These are phyloP conservation scores for Grosmannia huntii DNA, from an alignment of 2,329 filamentous ascomycete genomes.

Conservation along the genomic window DNA sequence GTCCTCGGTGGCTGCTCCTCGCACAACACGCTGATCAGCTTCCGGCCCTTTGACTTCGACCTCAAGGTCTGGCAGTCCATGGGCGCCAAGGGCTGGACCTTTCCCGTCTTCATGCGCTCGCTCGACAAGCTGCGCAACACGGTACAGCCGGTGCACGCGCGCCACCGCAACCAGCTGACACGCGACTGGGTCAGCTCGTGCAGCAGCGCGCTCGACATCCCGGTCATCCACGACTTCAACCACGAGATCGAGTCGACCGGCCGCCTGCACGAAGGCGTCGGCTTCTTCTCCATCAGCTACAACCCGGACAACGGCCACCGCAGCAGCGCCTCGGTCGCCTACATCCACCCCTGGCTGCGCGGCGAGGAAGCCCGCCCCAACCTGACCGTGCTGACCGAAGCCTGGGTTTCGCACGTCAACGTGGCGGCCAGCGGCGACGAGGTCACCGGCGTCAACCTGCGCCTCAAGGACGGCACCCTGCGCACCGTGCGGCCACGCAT, in stretches of 20 bases:
- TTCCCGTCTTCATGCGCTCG: slow-evolving; percentile 69
- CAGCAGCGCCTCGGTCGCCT: slow-evolving; percentile 79
- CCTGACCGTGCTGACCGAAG: slow-evolving; percentile 73
- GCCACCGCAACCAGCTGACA: slow-evolving; percentile 82
- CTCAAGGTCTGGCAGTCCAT: slow-evolving; percentile 70
- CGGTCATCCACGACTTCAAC: slow-evolving; percentile 78
- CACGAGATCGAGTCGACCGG: slow-evolving; percentile 64
- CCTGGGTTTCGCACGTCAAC: slow-evolving; percentile 75
- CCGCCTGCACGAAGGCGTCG: slow-evolving; percentile 60
- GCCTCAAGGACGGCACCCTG: slow-evolving; percentile 34
- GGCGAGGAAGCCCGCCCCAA: slow-evolving; percentile 75
- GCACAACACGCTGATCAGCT: slow-evolving; percentile 89
- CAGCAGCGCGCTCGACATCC: slow-evolving; percentile 66
- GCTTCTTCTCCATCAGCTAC: slow-evolving; percentile 85
- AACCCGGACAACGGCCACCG: slow-evolving; percentile 78
- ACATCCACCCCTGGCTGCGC: slow-evolving; percentile 81
- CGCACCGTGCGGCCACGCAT: slow-evolving; percentile 49
- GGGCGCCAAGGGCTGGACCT: slow-evolving; percentile 77
- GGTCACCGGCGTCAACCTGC: slow-evolving; percentile 63
- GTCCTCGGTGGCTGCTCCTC: slow-evolving; percentile 86
- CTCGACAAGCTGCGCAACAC: slow-evolving; percentile 79
- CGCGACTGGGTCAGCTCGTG: slow-evolving; percentile 80
- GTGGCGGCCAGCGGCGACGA: slow-evolving; percentile 43
- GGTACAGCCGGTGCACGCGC: slow-evolving; percentile 75
- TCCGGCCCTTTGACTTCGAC: slow-evolving; percentile 84